A percentile compares a stretch with the other conserved stretches of the same genome.
phyloP scores from a whole-genome alignment of 1,284 basidiomycete species.

The Pseudozyma sp. region DNA sequence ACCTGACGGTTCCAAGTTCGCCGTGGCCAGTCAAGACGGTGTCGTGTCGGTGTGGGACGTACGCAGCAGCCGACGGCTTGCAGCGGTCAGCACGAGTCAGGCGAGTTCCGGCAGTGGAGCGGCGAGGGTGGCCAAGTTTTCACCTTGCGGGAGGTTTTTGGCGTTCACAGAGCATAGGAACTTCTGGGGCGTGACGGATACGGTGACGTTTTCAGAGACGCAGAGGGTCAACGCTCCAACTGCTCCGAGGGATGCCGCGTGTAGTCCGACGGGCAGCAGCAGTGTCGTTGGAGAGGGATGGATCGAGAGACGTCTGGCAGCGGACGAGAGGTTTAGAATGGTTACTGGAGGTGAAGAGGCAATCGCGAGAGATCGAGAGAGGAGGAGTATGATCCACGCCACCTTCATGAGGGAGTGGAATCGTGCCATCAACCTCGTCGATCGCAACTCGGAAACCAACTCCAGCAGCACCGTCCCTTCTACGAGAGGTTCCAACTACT shows the following conservation, averaged over 20 bases:
- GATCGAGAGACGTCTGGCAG: conserved; percentile 7
- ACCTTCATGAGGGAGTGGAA: conserved; percentile 45
- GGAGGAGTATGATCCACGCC: conserved; percentile 40
- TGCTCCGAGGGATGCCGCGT: conserved; percentile 1
- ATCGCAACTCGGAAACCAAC: conserved; percentile 1
- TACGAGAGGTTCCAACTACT: conserved; percentile 4
- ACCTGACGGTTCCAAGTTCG: conserved; percentile 81
- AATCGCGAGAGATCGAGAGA: conserved; percentile 23
- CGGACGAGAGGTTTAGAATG: conserved; percentile 28
- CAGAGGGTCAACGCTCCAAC: conserved; percentile 30
- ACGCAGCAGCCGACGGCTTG: conserved; percentile 61
- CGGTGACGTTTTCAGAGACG: conserved; percentile 42
- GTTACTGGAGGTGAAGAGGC: conserved; percentile 25
- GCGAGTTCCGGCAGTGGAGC: conserved; percentile 44
- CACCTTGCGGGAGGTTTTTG: conserved; percentile 52
- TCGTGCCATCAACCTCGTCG: conserved; percentile 30
- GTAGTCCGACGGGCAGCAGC: background rate
- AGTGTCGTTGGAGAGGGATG: background rate
- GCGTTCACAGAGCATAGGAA: conserved; percentile 59
- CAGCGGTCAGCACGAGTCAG: conserved; percentile 47
- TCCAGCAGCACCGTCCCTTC: background rate
- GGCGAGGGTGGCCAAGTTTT: conserved; percentile 55
- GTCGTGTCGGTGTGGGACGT: conserved; percentile 75
- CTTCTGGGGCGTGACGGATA: conserved; percentile 53
- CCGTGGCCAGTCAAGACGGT: conserved; percentile 86